A percentile compares a stretch with the other conserved stretches of the same genome.
Evolutionary conservation across 768 basidiomycete species (phyloP).

Genomic region (Gloeopeniophorella convolvens): DNA sequence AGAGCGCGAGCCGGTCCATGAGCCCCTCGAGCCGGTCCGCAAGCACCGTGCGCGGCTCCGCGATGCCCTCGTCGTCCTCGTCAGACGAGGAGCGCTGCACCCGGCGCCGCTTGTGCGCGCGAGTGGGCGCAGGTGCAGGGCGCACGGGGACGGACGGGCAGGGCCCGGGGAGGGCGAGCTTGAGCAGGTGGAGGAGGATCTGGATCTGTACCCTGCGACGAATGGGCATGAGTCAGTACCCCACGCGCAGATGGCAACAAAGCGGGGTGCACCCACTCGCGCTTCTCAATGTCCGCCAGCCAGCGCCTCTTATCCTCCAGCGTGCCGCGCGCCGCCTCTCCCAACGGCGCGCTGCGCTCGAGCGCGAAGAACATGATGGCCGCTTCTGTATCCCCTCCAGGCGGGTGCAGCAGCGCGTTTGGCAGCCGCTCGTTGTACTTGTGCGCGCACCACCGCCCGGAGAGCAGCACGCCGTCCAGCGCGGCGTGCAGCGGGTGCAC

Average conservation of each 20-base stretch:
- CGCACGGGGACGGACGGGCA: slow-evolving; percentile 24
- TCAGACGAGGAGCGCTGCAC: slow-evolving; percentile 22
- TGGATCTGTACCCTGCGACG: slow-evolving; percentile 68
- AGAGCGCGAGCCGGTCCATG: slow-evolving; percentile 68
- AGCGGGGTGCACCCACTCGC: slow-evolving; percentile 38
- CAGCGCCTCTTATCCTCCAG: slow-evolving; percentile 32
- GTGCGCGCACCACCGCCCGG: slow-evolving; percentile 73
- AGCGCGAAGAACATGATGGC: slow-evolving; percentile 20
- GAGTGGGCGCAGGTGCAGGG: slow-evolving; percentile 13
- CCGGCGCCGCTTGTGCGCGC: slow-evolving; percentile 15
- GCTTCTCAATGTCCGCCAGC: slow-evolving; percentile 17
- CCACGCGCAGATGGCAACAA: too few species aligned
- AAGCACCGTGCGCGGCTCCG: slow-evolving; percentile 20
- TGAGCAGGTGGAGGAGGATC: slow-evolving; percentile 61
- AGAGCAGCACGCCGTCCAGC: slow-evolving; percentile 59
- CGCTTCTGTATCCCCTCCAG: slow-evolving; percentile 26
- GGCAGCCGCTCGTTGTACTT: slow-evolving; percentile 48
- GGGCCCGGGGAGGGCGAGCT: slow-evolving; percentile 53
- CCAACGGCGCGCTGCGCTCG: slow-evolving; percentile 9
- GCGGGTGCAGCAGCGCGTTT: slow-evolving; percentile 5
- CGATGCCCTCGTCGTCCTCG: slow-evolving; percentile 10
- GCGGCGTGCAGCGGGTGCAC: slow-evolving; percentile 51
- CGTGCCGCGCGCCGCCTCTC: slow-evolving; percentile 21
- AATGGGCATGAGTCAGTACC: neutral
- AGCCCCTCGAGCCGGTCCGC: slow-evolving; percentile 64